phyloP scores from a whole-genome alignment of 805 yeast genomes.

The Pichia kluyveri region DNA sequence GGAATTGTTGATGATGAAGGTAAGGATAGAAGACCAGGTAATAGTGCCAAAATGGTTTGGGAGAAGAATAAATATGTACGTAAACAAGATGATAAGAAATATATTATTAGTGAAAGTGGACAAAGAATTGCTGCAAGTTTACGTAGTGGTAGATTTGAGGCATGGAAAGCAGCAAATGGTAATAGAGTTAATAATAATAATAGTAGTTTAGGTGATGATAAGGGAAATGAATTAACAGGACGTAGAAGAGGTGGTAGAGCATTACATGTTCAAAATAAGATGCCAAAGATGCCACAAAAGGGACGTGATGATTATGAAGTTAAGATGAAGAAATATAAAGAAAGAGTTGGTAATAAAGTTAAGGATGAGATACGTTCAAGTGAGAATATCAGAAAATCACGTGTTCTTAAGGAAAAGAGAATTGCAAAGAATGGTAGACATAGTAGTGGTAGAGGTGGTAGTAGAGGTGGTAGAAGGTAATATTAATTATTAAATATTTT shows the following conservation, averaged over 20 bases:
- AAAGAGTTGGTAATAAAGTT: conserved; percentile 70
- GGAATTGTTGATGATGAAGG: conserved; percentile 68
- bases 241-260: conserved; percentile 39
- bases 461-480: not conserved
- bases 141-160: conserved; percentile 84
- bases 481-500: too few relatives aligned
- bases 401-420: conserved; percentile 61
- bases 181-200: conserved; percentile 38
- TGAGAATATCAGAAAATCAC: conserved; percentile 70
- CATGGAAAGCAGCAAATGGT: conserved; percentile 74
- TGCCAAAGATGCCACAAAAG: conserved; percentile 90
- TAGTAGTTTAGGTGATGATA: conserved; percentile 20
- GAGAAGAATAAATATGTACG: conserved; percentile 88
- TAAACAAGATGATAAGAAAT: conserved; percentile 75
- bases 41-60: conserved; percentile 74
- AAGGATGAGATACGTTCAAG: conserved; percentile 55
- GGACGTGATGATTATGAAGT: conserved; percentile 76
- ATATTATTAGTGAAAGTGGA: conserved; percentile 91
- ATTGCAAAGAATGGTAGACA: conserved; percentile 85
- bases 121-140: conserved; percentile 85
- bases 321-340: conserved; percentile 74
- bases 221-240: conserved; percentile 25
- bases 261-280: conserved; percentile 63
- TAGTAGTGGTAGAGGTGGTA: conserved; percentile 28
- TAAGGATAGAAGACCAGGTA: conserved; percentile 40